Conservation (phyloP, 371 early-diverging fungal genomes). For the Syncephalastrum contaminatum region DNA sequence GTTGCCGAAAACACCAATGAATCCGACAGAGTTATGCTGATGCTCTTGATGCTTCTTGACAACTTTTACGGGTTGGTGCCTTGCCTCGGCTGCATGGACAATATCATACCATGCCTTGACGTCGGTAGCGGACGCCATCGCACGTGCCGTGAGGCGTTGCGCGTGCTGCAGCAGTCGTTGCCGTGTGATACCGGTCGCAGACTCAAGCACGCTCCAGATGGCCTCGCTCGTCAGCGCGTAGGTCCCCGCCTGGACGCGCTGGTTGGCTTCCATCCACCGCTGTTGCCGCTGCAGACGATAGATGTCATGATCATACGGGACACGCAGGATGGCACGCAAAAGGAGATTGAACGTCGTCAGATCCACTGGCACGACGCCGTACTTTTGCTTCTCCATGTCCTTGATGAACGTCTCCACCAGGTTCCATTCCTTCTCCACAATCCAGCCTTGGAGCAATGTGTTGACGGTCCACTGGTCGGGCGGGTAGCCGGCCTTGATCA, state of each 20-base stretch:
- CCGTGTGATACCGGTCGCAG: conserved; percentile 22
- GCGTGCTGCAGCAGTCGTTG: not conserved
- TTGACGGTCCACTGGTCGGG: conserved; percentile 34
- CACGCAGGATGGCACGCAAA: conserved; percentile 34
- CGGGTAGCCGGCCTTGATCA: conserved; percentile 21
- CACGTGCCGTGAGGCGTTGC: not conserved
- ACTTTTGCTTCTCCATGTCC: not conserved
- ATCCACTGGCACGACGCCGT: conserved; percentile 14
- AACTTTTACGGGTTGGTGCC: not conserved
- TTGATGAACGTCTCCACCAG: conserved; percentile 26
- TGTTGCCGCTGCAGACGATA: conserved; percentile 13
- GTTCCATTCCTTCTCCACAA: conserved; percentile 28
- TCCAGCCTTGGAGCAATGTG: conserved; percentile 34
- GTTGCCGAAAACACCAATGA: conserved; percentile 16
- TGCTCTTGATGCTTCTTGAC: not conserved
- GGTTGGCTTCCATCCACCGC: conserved; percentile 15
- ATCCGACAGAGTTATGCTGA: conserved; percentile 6
- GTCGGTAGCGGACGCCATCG: no score
- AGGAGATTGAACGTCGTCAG: conserved; percentile 38
- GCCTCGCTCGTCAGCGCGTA: conserved; percentile 20
- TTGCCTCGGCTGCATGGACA: no score
- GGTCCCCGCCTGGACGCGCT: conserved; percentile 5
- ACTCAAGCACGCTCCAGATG: conserved; percentile 40
- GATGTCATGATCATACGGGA: conserved; percentile 16
- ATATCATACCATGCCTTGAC: no score